Base-by-base conservation (phyloP, 441 rosid species). In the Corymbia calophylla region DNA sequence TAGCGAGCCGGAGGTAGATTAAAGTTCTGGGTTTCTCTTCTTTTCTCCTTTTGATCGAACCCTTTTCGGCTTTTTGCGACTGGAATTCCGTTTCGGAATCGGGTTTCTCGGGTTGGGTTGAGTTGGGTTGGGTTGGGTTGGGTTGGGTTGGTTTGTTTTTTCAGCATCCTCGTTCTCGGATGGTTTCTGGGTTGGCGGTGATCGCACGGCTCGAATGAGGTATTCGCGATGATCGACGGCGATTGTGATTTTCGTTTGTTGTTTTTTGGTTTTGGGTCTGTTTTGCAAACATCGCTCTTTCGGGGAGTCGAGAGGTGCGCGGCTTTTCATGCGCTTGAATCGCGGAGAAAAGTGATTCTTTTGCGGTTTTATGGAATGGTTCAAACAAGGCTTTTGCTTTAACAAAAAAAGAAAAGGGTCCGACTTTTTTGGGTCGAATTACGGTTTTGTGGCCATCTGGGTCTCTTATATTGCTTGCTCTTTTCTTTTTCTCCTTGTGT, bases 251-350 rank as follows among this genome's bases (percentile, higher is more conserved):
- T 70, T 32, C 11, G 44, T 44, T 77, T 23, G 39, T 8, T 66
- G 39, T 5, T 16, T 58, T 58, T 16, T 70, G 81, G 17, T 73
- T 39, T 39, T 8, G 84, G 84, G 51, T 77, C 84, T 77, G 84
- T 77, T 77, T 77, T 44, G 13, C 51, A 48, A 44, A 15, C 53
- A 44, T 27, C 84, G 84, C 44, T 77, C n/a, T n/a, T 77, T 44
- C n/a, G 17, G 15, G 5, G 55, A 60, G 51, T 87, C 87, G 86
- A 84, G 25, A 88, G 89, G 89, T 88, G 62, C 84, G 89, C 62
- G 86, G 91, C 92, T 91, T 92, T 93, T 89, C 85, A 88, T 89
- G 84, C 54, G 91, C 95, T 93, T 68, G 87, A 93, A 92, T 93
- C 91, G 48, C 92, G 95, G 95, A 73, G 89, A 88, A 88, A 92